phyloP scores from a whole-genome alignment of 768 basidiomycete species.

The Mrakia blollopis region DNA sequence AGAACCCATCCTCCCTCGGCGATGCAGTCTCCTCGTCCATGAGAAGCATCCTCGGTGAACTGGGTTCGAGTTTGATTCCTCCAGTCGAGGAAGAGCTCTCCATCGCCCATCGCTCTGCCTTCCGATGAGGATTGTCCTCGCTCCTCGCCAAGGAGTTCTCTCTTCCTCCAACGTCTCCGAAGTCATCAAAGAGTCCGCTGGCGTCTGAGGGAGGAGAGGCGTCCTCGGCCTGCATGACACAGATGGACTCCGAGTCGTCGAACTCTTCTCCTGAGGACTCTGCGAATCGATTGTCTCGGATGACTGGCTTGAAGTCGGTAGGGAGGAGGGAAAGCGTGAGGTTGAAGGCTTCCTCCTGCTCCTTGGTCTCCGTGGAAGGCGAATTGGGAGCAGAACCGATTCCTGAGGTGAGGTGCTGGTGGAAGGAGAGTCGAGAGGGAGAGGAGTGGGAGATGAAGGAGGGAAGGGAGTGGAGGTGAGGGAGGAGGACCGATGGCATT shows the following conservation, averaged over 20 bases:
- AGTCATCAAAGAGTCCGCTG: slow-evolving; percentile 12
- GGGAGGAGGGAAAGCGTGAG: slow-evolving; percentile 22
- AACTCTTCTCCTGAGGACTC: slow-evolving; percentile 1
- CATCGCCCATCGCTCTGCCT: slow-evolving; percentile 8
- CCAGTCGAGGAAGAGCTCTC: not conserved
- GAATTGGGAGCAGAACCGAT: not conserved
- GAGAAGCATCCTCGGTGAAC: not conserved
- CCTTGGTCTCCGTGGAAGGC: slow-evolving; percentile 14
- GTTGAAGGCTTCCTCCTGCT: slow-evolving; percentile 18
- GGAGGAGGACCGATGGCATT: not conserved
- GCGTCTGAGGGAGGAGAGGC: not conserved
- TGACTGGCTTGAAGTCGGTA: slow-evolving; percentile 2
- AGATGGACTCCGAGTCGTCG: slow-evolving; percentile 21
- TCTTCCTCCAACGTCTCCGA: slow-evolving; percentile 5
- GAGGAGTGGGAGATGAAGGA: slow-evolving; percentile 14
- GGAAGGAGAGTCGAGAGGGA: slow-evolving; percentile 5
- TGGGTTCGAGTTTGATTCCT: slow-evolving; percentile 13
- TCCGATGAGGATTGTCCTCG: not conserved
- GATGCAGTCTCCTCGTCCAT: not conserved
- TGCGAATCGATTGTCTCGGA: not conserved
- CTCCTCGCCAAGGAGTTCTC: not conserved
- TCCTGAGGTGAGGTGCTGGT: slow-evolving; percentile 4
- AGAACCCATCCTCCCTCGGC: not conserved
- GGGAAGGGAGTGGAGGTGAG: slow-evolving; percentile 2
- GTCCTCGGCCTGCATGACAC: slow-evolving; percentile 4